These are phyloP conservation scores for Acrocalymma vagum DNA, from an alignment of 2,329 filamentous ascomycete genomes.

Conservation along the genomic window DNA sequence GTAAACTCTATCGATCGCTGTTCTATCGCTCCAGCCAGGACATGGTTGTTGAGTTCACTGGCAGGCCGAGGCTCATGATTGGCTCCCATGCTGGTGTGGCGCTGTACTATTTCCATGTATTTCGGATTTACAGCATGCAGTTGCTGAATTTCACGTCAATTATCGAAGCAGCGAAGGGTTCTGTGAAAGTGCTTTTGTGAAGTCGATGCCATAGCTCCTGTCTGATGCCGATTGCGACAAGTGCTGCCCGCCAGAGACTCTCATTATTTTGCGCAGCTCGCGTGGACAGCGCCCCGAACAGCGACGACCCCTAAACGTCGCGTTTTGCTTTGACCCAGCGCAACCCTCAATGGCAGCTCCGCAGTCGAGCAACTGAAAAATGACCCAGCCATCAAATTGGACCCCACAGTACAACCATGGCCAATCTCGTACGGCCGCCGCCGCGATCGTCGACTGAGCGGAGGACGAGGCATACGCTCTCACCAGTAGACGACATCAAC, in stretches of 20 bases:
- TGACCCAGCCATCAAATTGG: constrained; percentile 34
- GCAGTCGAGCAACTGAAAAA: constrained; percentile 31
- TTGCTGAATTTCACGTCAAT: constrained; percentile 24
- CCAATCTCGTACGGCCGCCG: constrained; percentile 34
- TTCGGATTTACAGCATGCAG: too few species aligned
- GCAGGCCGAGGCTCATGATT: constrained; percentile 27
- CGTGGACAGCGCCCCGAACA: constrained; percentile 27
- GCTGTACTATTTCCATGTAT: constrained; percentile 17
- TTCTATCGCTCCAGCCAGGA: too few species aligned
- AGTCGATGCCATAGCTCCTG: constrained; percentile 26
- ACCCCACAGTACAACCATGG: constrained; percentile 28
- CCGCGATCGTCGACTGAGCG: constrained; percentile 44
- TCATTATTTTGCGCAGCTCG: too few species aligned
- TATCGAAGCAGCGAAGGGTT: constrained; percentile 14
- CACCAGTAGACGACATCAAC: constrained; percentile 31
- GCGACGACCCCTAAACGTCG: constrained; percentile 38
- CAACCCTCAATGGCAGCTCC: constrained; percentile 40
- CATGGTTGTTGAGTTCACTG: too few species aligned
- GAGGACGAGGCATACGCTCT: constrained; percentile 37
- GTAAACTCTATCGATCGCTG: too few species aligned
- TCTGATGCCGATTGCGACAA: constrained; percentile 12
- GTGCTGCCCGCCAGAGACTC: too few species aligned
- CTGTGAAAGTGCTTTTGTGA: too few species aligned
- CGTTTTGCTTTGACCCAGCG: constrained; percentile 35
- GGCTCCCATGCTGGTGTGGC: constrained; percentile 24